phyloP scores from a whole-genome alignment of 2,329 filamentous ascomycete species.

The Claviceps pazoutovae region DNA sequence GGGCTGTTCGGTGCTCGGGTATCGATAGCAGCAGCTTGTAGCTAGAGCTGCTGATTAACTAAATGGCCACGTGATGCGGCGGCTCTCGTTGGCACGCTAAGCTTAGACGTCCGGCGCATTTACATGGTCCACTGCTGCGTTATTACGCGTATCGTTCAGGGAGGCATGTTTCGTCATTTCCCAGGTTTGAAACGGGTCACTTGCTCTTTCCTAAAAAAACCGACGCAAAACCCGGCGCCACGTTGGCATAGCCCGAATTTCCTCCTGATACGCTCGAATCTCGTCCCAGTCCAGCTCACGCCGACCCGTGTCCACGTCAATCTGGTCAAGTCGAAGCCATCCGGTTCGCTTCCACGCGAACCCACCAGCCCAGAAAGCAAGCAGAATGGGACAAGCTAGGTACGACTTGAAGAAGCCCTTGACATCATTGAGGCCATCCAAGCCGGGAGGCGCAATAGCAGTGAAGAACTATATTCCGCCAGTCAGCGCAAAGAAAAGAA shows the following conservation, averaged over 20 bases:
- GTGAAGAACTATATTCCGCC: constrained; percentile 27
- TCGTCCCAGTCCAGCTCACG: constrained; percentile 52
- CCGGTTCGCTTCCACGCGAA: constrained; percentile 53
- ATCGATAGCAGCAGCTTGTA: too few species aligned
- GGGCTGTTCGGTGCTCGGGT: too few species aligned
- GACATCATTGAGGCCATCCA: constrained; percentile 21
- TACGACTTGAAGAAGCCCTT: constrained; percentile 41
- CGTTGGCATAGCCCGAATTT: constrained; percentile 5
- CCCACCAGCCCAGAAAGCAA: constrained; percentile 41
- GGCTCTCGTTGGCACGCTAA: too few species aligned
- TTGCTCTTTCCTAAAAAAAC: constrained; percentile 4
- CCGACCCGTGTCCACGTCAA: constrained; percentile 54
- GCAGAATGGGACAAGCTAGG: constrained; percentile 39
- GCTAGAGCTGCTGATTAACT: too few species aligned
- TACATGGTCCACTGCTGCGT: too few species aligned
- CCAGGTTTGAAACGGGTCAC: background rate
- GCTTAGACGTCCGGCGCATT: too few species aligned
- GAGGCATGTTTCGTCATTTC: too few species aligned
- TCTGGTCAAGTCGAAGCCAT: constrained; percentile 43
- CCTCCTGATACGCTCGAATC: constrained; percentile 25
- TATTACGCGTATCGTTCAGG: too few species aligned
- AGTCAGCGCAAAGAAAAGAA: background rate
- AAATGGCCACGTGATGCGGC: too few species aligned
- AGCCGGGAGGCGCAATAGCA: constrained; percentile 26
- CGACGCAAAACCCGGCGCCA: constrained; percentile 8